Evolutionary conservation across 192 early-diverging fungal species (phyloP).

Genomic region (Linnemannia hyalina): DNA sequence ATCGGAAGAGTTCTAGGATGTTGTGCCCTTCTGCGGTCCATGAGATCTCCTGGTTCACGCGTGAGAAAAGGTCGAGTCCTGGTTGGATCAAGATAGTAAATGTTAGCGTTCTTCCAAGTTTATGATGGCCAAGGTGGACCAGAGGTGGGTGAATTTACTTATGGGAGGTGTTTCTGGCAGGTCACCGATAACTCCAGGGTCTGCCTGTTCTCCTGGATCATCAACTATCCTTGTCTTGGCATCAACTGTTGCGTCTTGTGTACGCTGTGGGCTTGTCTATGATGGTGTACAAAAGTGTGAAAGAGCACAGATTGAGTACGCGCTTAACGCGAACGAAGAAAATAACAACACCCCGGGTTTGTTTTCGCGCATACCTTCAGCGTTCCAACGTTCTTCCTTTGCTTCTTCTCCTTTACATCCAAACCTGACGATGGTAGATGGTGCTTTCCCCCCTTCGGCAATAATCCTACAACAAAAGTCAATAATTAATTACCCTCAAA

Average conservation of each 20-base stretch:
- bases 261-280: background rate
- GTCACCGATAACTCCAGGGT: background rate
- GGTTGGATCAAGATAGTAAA: background rate
- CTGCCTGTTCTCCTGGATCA: background rate
- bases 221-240: background rate
- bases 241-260: background rate
- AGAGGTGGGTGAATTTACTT: background rate
- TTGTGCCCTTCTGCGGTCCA: background rate
- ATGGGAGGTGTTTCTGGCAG: background rate
- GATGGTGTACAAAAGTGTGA: background rate
- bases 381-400: background rate
- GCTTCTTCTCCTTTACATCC: background rate
- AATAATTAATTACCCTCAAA: background rate
- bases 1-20: background rate
- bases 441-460: background rate
- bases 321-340: too few species aligned
- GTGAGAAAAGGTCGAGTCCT: background rate
- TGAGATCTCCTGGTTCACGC: background rate
- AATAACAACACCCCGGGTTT: too few species aligned
- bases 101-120: background rate
- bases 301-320: background rate
- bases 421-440: background rate
- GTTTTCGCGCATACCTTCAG: background rate
- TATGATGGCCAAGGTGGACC: background rate
- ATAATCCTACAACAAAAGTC: background rate